Evolutionary conservation across 2,329 filamentous ascomycete genomes (phyloP).

Genomic region (Aspergillus brasiliensis): DNA sequence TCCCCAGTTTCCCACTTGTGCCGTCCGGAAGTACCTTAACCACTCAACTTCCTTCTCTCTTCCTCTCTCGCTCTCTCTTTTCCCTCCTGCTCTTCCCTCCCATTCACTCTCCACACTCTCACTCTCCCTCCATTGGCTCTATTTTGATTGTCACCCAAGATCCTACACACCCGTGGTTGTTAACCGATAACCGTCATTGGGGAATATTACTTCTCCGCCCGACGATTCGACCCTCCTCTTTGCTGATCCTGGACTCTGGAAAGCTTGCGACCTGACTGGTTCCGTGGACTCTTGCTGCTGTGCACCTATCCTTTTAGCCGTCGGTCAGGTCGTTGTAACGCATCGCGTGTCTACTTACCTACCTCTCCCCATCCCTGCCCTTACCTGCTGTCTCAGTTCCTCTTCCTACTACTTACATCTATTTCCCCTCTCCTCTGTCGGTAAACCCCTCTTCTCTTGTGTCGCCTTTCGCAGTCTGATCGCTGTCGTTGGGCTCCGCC

Average conservation of each 20-base stretch:
- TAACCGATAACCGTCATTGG: conserved; percentile 13
- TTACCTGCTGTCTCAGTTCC: conserved; percentile 10
- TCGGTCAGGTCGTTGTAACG: conserved; percentile 13
- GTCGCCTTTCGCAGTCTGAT: conserved; percentile 12
- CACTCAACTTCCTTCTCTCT: conserved; percentile 8
- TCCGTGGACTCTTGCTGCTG: conserved; percentile 17
- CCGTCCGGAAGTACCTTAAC: background rate
- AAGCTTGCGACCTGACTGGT: conserved; percentile 20
- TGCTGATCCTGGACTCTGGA: conserved; percentile 18
- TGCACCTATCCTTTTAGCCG: conserved; percentile 20
- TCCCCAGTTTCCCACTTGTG: conserved; percentile 25
- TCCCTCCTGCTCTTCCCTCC: conserved; percentile 11
- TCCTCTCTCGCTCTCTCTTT: conserved; percentile 9
- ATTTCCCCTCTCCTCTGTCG: conserved; percentile 14
- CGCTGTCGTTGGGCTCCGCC: background rate
- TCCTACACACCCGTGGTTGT: conserved; percentile 8
- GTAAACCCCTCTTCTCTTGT: conserved; percentile 12
- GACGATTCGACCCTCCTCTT: conserved; percentile 14
- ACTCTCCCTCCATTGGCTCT: conserved; percentile 16
- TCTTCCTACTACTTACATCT: background rate
- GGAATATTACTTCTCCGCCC: conserved; percentile 18
- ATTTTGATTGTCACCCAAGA: conserved; percentile 14
- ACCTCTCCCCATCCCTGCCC: conserved; percentile 15
- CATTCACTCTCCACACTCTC: conserved; percentile 8
- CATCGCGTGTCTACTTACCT: conserved; percentile 17